A percentile compares a stretch with the other conserved stretches of the same genome.
Evolutionary conservation across 75 land plant species (phyloP).

Genomic region (Sequoiadendron giganteum): DNA sequence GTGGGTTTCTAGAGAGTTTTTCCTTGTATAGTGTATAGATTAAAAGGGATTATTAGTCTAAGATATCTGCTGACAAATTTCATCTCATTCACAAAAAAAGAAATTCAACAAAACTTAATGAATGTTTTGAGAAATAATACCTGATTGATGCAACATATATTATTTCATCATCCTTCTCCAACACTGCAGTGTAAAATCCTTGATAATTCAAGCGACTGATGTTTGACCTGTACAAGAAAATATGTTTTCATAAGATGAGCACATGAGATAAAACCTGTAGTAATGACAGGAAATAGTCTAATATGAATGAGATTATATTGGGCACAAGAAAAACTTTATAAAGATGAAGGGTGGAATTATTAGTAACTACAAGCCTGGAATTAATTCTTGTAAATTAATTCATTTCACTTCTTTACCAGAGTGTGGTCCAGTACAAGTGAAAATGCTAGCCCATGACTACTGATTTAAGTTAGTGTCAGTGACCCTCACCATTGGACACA

Average conservation of each 20-base stretch:
- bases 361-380: not conserved
- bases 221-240: slow-evolving; percentile 62
- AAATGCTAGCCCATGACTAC: not conserved
- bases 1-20: not conserved
- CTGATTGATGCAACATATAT: slow-evolving; percentile 87
- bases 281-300: no score
- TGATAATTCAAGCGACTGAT: slow-evolving; percentile 72
- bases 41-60: not conserved
- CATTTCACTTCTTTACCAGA: not conserved
- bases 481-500: not conserved
- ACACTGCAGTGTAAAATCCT: slow-evolving; percentile 80
- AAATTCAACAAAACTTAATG: not conserved
- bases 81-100: not conserved
- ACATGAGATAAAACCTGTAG: not conserved
- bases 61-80: not conserved
- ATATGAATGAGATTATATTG: no score
- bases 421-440: not conserved
- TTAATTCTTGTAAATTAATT: not conserved
- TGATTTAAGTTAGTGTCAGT: not conserved
- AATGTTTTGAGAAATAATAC: slow-evolving; percentile 18
- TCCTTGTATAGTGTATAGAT: not conserved
- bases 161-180: slow-evolving; percentile 90
- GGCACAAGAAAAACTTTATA: slow-evolving; percentile 9
- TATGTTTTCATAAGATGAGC: not conserved
- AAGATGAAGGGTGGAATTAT: not conserved